Conservation (phyloP, 371 early-diverging fungal genomes). For the Lichtheimia ornata region DNA sequence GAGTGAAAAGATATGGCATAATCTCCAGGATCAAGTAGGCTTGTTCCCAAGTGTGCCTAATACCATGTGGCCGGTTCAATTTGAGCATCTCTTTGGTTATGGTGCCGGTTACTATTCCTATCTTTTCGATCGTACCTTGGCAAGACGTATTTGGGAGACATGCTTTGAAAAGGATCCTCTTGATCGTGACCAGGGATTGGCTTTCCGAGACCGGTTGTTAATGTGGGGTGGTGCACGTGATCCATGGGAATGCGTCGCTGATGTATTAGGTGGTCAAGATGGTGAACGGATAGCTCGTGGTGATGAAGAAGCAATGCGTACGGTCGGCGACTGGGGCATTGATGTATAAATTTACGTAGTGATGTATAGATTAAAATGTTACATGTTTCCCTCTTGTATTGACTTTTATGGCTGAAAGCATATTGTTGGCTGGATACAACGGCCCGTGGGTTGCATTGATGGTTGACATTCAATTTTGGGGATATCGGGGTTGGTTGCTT, state of each 20-base stretch:
- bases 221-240: conserved; percentile 94
- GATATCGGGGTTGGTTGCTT: too few species aligned
- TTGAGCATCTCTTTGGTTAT: conserved; percentile 90
- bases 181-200: conserved; percentile 58
- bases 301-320: conserved; percentile 69
- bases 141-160: conserved; percentile 73
- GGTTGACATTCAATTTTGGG: too few species aligned
- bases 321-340: conserved; percentile 78
- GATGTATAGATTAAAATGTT: too few species aligned
- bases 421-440: too few species aligned
- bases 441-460: too few species aligned
- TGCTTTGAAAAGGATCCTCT: conserved; percentile 66
- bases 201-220: conserved; percentile 74
- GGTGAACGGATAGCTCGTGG: conserved; percentile 64
- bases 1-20: conserved; percentile 52
- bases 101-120: conserved; percentile 95
- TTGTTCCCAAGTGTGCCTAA: conserved; percentile 65
- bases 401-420: too few species aligned
- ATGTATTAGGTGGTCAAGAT: conserved; percentile 59
- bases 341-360: conserved; percentile 32
- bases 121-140: conserved; percentile 85
- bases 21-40: conserved; percentile 57
- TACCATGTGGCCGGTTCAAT: conserved; percentile 90
- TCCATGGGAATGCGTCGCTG: conserved; percentile 83
- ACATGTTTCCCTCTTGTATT: too few species aligned